These are phyloP conservation scores for Blastocladiella britannica DNA, from an alignment of 192 early-diverging fungal genomes.

Conservation along the genomic window DNA sequence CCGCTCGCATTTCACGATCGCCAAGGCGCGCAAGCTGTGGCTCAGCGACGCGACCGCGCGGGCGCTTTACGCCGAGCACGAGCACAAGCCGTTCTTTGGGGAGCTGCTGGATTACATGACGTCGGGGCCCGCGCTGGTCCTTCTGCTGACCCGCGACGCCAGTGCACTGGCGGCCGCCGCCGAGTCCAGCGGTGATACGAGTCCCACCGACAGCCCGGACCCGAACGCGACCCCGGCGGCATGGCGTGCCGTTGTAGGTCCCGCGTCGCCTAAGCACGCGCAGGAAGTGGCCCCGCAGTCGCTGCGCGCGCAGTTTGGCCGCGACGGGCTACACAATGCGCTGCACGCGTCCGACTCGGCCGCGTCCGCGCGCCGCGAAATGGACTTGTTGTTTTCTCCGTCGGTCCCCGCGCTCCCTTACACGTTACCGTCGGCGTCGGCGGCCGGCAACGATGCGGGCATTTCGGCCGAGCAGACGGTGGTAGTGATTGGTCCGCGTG, in stretches of 20 bases:
- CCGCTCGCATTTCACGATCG: constrained; percentile 23
- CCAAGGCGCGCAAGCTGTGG: constrained; percentile 26
- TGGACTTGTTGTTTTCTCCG: not conserved
- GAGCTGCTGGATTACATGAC: constrained; percentile 23
- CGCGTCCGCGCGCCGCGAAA: not conserved
- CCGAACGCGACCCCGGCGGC: not conserved
- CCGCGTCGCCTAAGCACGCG: not conserved
- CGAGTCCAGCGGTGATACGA: too few species aligned
- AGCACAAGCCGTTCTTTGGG: constrained; percentile 22
- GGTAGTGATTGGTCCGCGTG: not conserved
- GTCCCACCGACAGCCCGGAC: too few species aligned
- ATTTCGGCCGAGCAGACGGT: too few species aligned
- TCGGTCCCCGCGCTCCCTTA: not conserved
- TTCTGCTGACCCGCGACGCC: not conserved
- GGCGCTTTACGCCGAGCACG: constrained; percentile 31
- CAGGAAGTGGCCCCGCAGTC: not conserved
- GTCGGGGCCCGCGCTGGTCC: not conserved
- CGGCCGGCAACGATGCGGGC: not conserved
- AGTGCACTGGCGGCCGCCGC: too few species aligned
- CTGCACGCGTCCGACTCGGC: not conserved
- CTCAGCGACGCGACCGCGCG: constrained; percentile 18
- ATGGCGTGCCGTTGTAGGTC: not conserved
- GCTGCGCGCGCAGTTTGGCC: not conserved
- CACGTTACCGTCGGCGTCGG: not conserved
- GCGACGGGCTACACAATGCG: not conserved